Percentiles rank a stretch among this genome's conserved stretches.
These are phyloP conservation scores for Ganoderma sinense DNA, from an alignment of 1,284 basidiomycete species.

Conservation along the genomic window DNA sequence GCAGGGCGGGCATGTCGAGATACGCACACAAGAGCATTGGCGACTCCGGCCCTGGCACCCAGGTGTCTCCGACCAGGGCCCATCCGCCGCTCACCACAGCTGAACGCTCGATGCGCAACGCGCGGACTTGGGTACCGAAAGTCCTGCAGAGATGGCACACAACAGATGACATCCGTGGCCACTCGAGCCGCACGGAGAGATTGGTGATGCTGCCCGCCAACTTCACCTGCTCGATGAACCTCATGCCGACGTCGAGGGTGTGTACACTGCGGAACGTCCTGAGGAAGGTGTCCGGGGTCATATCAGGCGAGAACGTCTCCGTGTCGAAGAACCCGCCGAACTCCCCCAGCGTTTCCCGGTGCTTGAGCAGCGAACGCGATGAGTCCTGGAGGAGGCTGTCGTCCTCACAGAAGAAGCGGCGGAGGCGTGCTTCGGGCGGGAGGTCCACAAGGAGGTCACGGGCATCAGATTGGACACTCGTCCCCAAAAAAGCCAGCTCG, in stretches of 20 bases:
- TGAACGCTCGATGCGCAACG: background rate
- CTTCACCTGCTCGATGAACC: background rate
- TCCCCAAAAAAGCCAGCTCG: background rate
- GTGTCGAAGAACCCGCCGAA: conserved; percentile 1
- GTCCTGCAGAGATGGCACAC: background rate
- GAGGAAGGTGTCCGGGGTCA: background rate
- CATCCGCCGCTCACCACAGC: background rate
- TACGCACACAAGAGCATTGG: background rate
- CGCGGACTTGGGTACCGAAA: background rate
- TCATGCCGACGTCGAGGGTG: background rate
- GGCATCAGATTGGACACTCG: background rate
- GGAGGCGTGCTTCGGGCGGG: background rate
- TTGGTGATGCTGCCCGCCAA: background rate
- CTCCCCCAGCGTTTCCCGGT: background rate
- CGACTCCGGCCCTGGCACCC: background rate
- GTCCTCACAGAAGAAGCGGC: conserved; percentile 2
- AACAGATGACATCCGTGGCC: background rate
- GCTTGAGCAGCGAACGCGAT: background rate
- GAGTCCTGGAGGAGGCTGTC: background rate
- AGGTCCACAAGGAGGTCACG: background rate
- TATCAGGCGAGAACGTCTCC: background rate
- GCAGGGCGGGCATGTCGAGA: background rate
- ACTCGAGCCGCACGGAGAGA: background rate
- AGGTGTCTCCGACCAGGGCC: background rate
- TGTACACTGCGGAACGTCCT: background rate